phyloP scores from a whole-genome alignment of 1,284 basidiomycete species.

The Ustilago lituana region DNA sequence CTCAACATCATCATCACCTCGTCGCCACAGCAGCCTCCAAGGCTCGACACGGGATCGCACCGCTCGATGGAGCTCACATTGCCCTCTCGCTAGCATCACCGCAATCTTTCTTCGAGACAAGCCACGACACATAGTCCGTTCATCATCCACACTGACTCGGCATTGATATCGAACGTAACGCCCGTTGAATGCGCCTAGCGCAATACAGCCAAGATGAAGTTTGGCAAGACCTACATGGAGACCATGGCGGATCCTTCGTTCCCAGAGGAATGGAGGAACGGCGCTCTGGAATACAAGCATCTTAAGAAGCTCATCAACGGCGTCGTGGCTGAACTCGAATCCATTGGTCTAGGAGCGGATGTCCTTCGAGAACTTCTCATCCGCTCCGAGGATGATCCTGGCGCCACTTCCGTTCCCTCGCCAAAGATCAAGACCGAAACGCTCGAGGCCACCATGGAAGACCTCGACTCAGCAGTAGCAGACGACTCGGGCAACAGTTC shows the following conservation, averaged over 20 bases:
- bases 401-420: neutral
- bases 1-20: too few relatives aligned
- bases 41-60: too few relatives aligned
- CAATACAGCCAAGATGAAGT: slow-evolving; percentile 74
- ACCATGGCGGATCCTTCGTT: slow-evolving; percentile 74
- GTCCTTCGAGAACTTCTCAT: slow-evolving; percentile 71
- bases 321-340: slow-evolving; percentile 81
- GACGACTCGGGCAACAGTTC: slow-evolving; percentile 43
- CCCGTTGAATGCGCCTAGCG: slow-evolving; percentile 19
- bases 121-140: too few relatives aligned
- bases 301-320: slow-evolving; percentile 92
- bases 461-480: slow-evolving; percentile 29
- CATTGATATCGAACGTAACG: too few relatives aligned
- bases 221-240: slow-evolving; percentile 79
- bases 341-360: slow-evolving; percentile 77
- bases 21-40: too few relatives aligned
- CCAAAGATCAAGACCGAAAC: slow-evolving; percentile 13
- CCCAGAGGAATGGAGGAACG: slow-evolving; percentile 78
- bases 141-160: too few relatives aligned
- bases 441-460: slow-evolving; percentile 11
- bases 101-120: too few relatives aligned
- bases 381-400: slow-evolving; percentile 33
- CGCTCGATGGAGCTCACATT: slow-evolving; percentile 1
- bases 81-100: too few relatives aligned
- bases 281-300: slow-evolving; percentile 87